Evolutionary conservation across 805 yeast species (phyloP), one percentile per base, ranked within the genome.

Genomic region (Candida hungchunana): DNA sequence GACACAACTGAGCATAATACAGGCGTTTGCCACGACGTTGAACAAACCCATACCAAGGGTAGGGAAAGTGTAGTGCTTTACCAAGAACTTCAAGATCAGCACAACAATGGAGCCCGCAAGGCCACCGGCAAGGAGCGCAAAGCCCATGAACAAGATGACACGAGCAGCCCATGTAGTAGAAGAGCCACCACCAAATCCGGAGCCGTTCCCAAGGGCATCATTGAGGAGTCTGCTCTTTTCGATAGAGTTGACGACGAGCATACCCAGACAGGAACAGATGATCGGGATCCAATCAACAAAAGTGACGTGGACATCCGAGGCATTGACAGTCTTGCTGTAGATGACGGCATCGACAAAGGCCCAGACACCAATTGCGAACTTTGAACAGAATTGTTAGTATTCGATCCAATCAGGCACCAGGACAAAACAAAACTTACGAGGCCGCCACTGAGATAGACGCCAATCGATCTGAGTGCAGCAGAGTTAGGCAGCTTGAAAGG

Each of bases 201-300:
- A 57, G 24, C 64, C 62, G 35, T 43, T 43, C 9, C 58, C 55
- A 5, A 55, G 31, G 7, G 58, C 56, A 36, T 58, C 62, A 30
- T 64, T 66, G 22, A 67, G 41, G 26, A 67, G 47, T 34, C 64
- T 56, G 30, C 54, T 62, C 47, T 67, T 68, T 35, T 68, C 78
- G 50, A 62, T 64, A 0, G 71, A 63, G 41, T 63, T 68, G n/a
- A 71, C 67, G 29, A 88, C 79, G 28, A 89, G 64, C 86, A 89
- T 89, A 2, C 98, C 98, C 23, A 88, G 59, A 0, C 94, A 77
- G 6, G 95, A 80, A 48, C 96, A 83, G 19, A 90, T 72, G 46
- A 84, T 78, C 4, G 98, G 98, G 34, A 93, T 77, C 98, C 98
- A 90, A 63, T 90, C 98, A 26, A 86, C 81, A 55, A 90, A 85